Percentiles rank a stretch among this genome's conserved stretches.
These are phyloP conservation scores for Scytalidium sp. DNA, from an alignment of 2,329 filamentous ascomycete genomes.

Conservation along the genomic window DNA sequence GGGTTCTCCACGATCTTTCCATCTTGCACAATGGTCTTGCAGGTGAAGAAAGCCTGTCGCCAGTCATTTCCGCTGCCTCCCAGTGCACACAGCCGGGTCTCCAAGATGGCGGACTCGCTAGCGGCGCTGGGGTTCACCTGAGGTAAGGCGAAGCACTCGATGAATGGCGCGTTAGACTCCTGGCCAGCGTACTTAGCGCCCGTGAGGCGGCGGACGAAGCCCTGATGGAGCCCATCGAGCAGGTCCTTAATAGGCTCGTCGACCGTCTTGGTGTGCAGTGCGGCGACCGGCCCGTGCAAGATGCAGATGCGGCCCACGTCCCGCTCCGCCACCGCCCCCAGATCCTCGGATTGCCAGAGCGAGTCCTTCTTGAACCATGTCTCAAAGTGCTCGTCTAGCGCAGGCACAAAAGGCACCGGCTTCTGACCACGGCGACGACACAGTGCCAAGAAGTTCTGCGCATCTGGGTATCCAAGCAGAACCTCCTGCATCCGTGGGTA, in stretches of 20 bases:
- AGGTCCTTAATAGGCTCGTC: slow-evolving; percentile 94
- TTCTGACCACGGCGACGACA: slow-evolving; percentile 89
- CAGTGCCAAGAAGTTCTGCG: slow-evolving; percentile 87
- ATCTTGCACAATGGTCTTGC: slow-evolving; percentile 87
- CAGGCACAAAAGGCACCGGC: slow-evolving; percentile 89
- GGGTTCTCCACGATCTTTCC: slow-evolving; percentile 96
- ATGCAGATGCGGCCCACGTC: slow-evolving; percentile 94
- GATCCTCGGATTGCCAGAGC: slow-evolving; percentile 94
- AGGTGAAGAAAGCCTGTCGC: slow-evolving; percentile 87
- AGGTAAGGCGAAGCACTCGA: too few species aligned
- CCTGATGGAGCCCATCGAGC: slow-evolving; percentile 67
- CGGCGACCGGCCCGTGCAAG: slow-evolving; percentile 87
- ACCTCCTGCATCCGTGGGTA: slow-evolving; percentile 74
- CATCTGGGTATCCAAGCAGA: slow-evolving; percentile 90
- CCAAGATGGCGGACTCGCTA: too few species aligned
- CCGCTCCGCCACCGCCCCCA: slow-evolving; percentile 89
- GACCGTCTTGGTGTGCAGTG: slow-evolving; percentile 77
- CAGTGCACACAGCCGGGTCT: too few species aligned
- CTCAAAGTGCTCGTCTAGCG: slow-evolving; percentile 91
- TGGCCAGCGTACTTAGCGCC: slow-evolving; percentile 81
- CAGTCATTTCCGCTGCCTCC: too few species aligned
- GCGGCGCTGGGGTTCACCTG: too few species aligned
- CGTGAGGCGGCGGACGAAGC: too few species aligned
- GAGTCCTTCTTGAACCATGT: slow-evolving; percentile 99
- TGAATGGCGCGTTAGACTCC: slow-evolving; percentile 72